Conservation (phyloP, 352 stramenopile species). For the Phytophthora quininea region DNA sequence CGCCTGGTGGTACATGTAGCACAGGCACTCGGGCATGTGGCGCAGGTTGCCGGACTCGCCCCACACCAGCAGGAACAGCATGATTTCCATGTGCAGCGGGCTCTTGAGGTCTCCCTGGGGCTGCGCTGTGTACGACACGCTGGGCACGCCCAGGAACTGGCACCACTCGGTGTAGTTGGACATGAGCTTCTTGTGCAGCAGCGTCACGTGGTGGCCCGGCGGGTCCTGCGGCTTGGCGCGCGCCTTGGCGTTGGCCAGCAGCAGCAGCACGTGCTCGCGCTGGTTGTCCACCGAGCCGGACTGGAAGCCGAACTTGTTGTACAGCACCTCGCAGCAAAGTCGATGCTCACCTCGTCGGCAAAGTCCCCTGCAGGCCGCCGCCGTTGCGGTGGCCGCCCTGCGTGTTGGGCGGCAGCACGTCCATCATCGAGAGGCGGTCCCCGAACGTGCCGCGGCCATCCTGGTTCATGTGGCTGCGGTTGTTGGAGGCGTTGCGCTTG, state of each 20-base stretch:
- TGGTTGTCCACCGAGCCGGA: constrained; percentile 74
- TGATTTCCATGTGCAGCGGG: constrained; percentile 89
- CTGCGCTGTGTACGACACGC: constrained; percentile 44
- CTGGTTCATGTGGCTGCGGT: constrained; percentile 42
- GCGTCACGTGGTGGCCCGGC: constrained; percentile 51
- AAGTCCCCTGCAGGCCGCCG: constrained; percentile 71
- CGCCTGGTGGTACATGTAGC: constrained; percentile 94
- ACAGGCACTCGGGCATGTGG: constrained; percentile 97
- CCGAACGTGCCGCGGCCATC: constrained; percentile 65
- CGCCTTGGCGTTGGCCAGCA: constrained; percentile 77
- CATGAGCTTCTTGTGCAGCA: constrained; percentile 68
- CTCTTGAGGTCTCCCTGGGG: constrained; percentile 61
- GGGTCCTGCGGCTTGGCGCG: constrained; percentile 50
- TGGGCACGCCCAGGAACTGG: constrained; percentile 49
- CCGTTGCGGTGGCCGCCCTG: constrained; percentile 37
- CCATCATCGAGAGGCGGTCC: constrained; percentile 70
- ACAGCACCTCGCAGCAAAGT: constrained; percentile 77
- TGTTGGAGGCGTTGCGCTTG: constrained; percentile 69
- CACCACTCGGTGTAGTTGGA: constrained; percentile 75
- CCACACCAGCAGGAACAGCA: constrained; percentile 96
- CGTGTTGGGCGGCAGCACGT: constrained; percentile 45
- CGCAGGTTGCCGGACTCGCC: constrained; percentile 95
- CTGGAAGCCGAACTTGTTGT: constrained; percentile 82
- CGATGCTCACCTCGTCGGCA: constrained; percentile 72
- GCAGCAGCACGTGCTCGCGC: constrained; percentile 73